Base-by-base conservation (phyloP, 164 flowering plant genomes). In the Stephania yunnanensis region DNA sequence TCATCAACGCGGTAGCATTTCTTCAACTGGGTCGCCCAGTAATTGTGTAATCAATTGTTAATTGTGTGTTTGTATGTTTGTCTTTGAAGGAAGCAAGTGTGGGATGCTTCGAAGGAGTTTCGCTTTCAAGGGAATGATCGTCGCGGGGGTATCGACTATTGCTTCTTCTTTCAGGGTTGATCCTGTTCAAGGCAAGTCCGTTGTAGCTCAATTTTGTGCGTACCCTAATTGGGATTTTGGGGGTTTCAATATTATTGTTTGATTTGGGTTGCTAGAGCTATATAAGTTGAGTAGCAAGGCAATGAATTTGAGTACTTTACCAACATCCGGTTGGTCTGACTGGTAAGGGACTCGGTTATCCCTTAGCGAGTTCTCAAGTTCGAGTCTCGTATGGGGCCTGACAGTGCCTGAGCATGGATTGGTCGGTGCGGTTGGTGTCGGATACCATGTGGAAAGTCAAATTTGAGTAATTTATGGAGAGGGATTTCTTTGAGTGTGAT, bases 41-140 rank as follows among this genome's bases (percentile, higher is more conserved):
- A 8, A 12, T 48, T 48, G 53, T 48, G 53, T 8, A 8, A 48
- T 8, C 53, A 12, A 36, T 1, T 36, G 42, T 4, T 36, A 36
- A 36, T 36, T 36, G 42, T 36, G 42, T 36, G 3, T 3, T 12
- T 31, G 42, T 48, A 1, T 11, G 22, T 7, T 45, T 17, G 8
- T 63, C 22, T 78, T 67, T 20, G 82, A 84, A 92, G 93, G 82
- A 74, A 86, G 84, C 80, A 84, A 81, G 73, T 87, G 90, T 72
- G 86, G 85, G 74, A 81, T 90, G 75, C 85, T 69, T 64, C 87
- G 98, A 80, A 89, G 98, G 80, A 85, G 83, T 75, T 91, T 94
- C 73, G 81, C 85, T 25, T 65, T 84, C 44, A 88, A 78, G 72
- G 94, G 98, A 58, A 78, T 92, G 63, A 83, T 86, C 44, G 89